Conservation (phyloP, 805 yeast species). For the Schwanniomyces sp. region DNA sequence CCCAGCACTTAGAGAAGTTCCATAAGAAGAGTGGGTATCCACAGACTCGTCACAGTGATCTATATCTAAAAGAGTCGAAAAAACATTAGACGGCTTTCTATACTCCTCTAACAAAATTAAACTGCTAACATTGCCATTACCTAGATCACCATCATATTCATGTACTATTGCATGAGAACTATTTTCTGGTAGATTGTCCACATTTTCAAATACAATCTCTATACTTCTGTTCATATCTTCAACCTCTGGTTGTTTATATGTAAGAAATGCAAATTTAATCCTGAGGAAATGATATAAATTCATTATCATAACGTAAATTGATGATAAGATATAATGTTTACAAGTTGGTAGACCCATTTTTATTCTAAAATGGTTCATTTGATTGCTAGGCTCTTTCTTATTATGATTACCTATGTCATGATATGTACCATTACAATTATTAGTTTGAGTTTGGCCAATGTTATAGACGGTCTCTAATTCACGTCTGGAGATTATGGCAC, state of each 20-base stretch:
- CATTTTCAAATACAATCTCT: neutral
- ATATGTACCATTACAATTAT: neutral
- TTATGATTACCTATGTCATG: neutral
- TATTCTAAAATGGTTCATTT: neutral
- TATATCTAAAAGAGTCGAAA: conserved; percentile 1
- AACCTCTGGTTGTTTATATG: neutral
- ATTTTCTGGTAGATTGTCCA: neutral
- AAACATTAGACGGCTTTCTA: neutral
- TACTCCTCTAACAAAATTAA: conserved; percentile 4
- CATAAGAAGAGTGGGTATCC: conserved; percentile 4
- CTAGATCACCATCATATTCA: neutral
- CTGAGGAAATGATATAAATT: neutral
- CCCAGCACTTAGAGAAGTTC: neutral
- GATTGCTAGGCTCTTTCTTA: neutral
- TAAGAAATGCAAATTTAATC: neutral
- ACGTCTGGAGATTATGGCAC: neutral
- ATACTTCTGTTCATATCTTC: neutral
- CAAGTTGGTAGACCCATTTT: neutral
- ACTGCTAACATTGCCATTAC: conserved; percentile 3
- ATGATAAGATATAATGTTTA: neutral
- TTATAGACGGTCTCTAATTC: neutral
- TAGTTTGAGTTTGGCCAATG: neutral
- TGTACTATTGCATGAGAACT: neutral
- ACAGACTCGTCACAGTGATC: neutral
- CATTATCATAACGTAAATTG: neutral